Percentiles rank a stretch among this genome's conserved stretches.
Conservation (phyloP, 1,139 yeast species). For the Candida labiduridarum region DNA sequence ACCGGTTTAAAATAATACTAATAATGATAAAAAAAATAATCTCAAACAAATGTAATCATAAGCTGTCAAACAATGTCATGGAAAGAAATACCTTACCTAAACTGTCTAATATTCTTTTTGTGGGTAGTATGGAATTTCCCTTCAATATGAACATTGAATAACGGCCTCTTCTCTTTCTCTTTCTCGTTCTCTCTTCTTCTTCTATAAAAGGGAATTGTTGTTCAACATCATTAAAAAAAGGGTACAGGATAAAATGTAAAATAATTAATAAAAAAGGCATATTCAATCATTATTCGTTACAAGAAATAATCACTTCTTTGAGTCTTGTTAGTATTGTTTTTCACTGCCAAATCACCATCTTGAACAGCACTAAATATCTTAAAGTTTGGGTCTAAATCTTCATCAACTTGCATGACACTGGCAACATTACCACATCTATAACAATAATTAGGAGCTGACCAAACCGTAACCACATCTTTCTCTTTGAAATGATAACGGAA, state of each 20-base stretch:
- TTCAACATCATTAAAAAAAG: constrained; percentile 2
- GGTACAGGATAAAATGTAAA: neutral
- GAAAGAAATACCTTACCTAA: too few species aligned
- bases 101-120: too few species aligned
- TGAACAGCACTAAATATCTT: constrained; percentile 95
- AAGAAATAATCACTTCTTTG: constrained; percentile 86
- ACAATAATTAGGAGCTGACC: constrained; percentile 99
- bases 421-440: constrained; percentile 98
- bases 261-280: neutral
- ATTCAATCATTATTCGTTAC: constrained; percentile 26
- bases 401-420: constrained; percentile 94
- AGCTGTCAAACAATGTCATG: too few species aligned
- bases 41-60: too few species aligned
- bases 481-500: constrained; percentile 93
- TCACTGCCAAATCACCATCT: constrained; percentile 75
- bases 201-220: neutral
- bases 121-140: too few species aligned
- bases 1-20: too few species aligned
- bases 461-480: constrained; percentile 93
- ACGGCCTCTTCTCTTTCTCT: neutral
- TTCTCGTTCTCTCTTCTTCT: neutral
- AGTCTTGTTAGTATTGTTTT: constrained; percentile 66
- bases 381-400: constrained; percentile 82
- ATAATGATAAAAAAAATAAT: too few species aligned
- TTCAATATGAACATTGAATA: neutral